Percentiles rank a stretch among this genome's conserved stretches.
These are phyloP conservation scores for Diutina ranongensis DNA, from an alignment of 1,139 yeast genomes.

Conservation along the genomic window DNA sequence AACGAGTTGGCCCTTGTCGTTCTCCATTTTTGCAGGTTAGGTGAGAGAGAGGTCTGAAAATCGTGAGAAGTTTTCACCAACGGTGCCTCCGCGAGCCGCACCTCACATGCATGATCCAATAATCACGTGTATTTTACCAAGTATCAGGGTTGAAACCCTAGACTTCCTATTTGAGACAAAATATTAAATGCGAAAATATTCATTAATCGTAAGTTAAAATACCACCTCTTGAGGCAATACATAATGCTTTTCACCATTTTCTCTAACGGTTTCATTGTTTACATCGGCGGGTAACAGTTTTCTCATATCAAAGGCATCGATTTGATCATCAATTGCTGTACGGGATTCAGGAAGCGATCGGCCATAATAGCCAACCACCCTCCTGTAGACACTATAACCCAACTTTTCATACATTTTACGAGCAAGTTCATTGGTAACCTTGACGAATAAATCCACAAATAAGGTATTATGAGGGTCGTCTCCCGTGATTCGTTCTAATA, in stretches of 20 bases:
- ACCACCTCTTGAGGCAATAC: conserved; percentile 54
- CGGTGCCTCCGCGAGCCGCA: neutral
- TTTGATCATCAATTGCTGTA: conserved; percentile 42
- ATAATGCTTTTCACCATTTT: conserved; percentile 44
- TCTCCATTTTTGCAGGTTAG: conserved; percentile 68
- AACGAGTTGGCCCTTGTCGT: conserved; percentile 99
- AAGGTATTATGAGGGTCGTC: conserved; percentile 60
- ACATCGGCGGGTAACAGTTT: conserved; percentile 48
- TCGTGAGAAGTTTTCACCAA: neutral
- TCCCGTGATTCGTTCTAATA: conserved; percentile 60
- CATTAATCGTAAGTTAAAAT: conserved; percentile 17
- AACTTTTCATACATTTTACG: conserved; percentile 71
- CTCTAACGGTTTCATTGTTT: conserved; percentile 37
- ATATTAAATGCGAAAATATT: neutral
- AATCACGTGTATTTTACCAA: neutral
- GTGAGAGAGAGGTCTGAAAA: conserved; percentile 6
- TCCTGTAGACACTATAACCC: conserved; percentile 74
- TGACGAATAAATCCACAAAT: conserved; percentile 84
- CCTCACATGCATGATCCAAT: neutral
- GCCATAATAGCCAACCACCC: conserved; percentile 88
- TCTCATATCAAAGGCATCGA: conserved; percentile 87
- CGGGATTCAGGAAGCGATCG: conserved; percentile 33
- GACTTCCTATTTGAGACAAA: neutral
- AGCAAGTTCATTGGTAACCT: conserved; percentile 74
- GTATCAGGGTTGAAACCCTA: neutral